phyloP scores from a whole-genome alignment of 164 flowering plant species.

The Berberis thunbergii region DNA sequence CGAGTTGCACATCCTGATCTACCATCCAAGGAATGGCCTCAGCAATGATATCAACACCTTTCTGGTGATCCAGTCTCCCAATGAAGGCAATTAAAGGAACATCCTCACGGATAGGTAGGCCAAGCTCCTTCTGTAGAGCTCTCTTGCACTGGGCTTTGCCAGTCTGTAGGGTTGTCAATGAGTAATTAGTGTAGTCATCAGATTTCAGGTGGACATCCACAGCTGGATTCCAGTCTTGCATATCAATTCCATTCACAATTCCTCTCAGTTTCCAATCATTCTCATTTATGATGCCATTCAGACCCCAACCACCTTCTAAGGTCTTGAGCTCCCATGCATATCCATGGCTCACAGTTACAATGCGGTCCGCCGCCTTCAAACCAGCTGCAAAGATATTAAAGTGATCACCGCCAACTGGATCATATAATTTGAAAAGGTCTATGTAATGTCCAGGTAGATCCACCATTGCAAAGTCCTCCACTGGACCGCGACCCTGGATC shows the following conservation, averaged over 20 bases:
- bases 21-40: constrained; percentile 91
- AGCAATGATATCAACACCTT: constrained; percentile 91
- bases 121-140: constrained; percentile 87
- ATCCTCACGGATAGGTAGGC: constrained; percentile 58
- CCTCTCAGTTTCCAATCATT: constrained; percentile 86
- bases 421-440: constrained; percentile 65
- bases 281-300: constrained; percentile 70
- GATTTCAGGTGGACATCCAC: constrained; percentile 60
- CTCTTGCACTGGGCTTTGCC: constrained; percentile 85
- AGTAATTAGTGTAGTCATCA: constrained; percentile 80
- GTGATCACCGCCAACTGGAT: constrained; percentile 92
- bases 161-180: constrained; percentile 57
- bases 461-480: constrained; percentile 47
- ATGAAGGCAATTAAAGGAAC: constrained; percentile 87
- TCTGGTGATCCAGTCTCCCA: constrained; percentile 84
- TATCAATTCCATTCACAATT: constrained; percentile 90
- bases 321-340: constrained; percentile 96
- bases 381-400: constrained; percentile 95
- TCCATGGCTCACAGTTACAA: constrained; percentile 90
- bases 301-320: constrained; percentile 93
- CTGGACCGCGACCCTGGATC: constrained; percentile 92
- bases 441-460: constrained; percentile 67
- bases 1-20: constrained; percentile 72
- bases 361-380: constrained; percentile 83
- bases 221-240: constrained; percentile 72